Percentiles rank a stretch among this genome's conserved stretches.
phyloP scores from a whole-genome alignment of 148 eudicot genomes.

The Rhododendron griersonianum region DNA sequence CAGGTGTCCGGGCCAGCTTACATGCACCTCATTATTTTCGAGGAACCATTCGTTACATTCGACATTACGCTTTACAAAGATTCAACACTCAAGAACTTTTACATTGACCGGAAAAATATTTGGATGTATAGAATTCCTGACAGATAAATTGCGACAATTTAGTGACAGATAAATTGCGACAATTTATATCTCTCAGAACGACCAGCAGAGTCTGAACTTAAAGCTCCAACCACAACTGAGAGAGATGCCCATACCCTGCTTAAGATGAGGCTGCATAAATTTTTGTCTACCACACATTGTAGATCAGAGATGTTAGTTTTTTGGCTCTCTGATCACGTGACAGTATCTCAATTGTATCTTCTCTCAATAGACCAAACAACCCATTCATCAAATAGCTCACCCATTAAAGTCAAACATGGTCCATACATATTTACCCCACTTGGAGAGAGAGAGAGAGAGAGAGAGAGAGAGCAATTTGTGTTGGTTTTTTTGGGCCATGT shows the following conservation, averaged over 20 bases:
- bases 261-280: not conserved
- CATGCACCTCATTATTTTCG: too few relatives aligned
- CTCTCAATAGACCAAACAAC: not conserved
- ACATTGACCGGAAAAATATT: too few relatives aligned
- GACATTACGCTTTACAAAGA: too few relatives aligned
- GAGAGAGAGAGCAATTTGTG: not conserved
- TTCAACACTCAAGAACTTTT: too few relatives aligned
- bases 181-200: not conserved
- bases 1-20: too few relatives aligned
- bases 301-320: not conserved
- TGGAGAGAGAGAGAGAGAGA: not conserved
- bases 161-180: not conserved
- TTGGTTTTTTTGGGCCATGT: not conserved
- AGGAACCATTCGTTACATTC: too few relatives aligned
- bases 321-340: conserved; percentile 2
- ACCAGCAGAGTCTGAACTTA: not conserved
- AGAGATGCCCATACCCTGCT: not conserved
- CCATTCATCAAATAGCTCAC: not conserved
- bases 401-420: not conserved
- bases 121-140: not conserved
- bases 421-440: not conserved
- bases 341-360: not conserved
- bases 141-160: not conserved
- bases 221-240: not conserved
- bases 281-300: not conserved